These are phyloP conservation scores for Trichoderma erinaceum DNA, from an alignment of 495 filamentous ascomycete species.

Conservation along the genomic window DNA sequence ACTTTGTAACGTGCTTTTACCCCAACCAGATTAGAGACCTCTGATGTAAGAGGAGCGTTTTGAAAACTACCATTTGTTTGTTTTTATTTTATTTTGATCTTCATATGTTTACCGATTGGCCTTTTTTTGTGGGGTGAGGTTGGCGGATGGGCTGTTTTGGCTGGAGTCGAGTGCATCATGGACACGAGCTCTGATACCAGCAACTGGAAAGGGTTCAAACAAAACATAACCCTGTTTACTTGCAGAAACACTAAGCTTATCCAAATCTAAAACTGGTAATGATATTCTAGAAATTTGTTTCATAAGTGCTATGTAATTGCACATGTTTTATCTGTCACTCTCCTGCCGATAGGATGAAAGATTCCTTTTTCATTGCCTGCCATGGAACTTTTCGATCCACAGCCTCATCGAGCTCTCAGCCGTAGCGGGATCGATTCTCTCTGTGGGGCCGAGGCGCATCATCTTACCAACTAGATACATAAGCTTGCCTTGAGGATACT, in stretches of 20 bases:
- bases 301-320: not conserved
- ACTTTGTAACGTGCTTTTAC: not conserved
- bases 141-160: too few species aligned
- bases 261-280: not conserved
- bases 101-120: too few species aligned
- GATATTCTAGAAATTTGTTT: not conserved
- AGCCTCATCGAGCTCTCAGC: conserved; percentile 61
- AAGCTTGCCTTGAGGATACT: conserved; percentile 60
- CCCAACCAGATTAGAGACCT: not conserved
- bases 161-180: too few species aligned
- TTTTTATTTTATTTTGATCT: too few species aligned
- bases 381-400: conserved; percentile 21
- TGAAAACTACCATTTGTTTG: too few species aligned
- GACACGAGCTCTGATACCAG: too few species aligned
- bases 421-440: conserved; percentile 66
- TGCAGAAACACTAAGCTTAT: not conserved
- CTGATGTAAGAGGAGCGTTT: not conserved
- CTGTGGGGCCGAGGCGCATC: conserved; percentile 70
- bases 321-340: not conserved
- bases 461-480: conserved; percentile 88
- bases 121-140: too few species aligned
- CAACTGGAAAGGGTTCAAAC: not conserved
- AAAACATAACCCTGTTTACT: not conserved
- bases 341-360: not conserved
- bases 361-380: not conserved